Base-by-base conservation (phyloP, 306 rosid genomes). In the Cajanus cajan region DNA sequence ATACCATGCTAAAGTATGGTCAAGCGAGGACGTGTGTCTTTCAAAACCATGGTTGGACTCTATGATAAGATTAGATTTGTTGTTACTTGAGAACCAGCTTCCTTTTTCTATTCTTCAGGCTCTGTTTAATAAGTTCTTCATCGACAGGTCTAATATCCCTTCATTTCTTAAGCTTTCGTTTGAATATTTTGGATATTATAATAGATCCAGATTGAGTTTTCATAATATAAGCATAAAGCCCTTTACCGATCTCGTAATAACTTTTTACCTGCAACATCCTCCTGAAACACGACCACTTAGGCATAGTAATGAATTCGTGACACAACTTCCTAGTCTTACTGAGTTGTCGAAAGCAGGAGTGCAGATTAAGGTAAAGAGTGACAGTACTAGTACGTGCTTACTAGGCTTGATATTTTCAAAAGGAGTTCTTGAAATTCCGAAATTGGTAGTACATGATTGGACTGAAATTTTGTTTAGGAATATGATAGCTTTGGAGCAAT, bases 171-270 rank as follows among this genome's bases (percentile, higher is more conserved):
- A 25, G 2, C 77, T 85, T 18, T 19, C 77, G 5, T 45, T 85
- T 48, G 55, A 25, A 1, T 65, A 64, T 57, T 84, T 84, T 55
- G 47, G 2, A 0, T 19, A 11, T 36, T 84, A 70, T 69, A 85
- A 80, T 63, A 37, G 5, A 4, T 18, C 57, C 13, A 28, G 76
- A 0, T 62, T 75, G 55, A 4, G 3, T 14, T 22, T 2, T 34
- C 4, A 7, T 63, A 28, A 22, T 55, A 19, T 66, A 18, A 47
- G 34, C 16, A 84, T 84, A 14, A 28, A 14, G 2, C 82, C 80
- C 71, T 84, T 84, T 63, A 80, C 87, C 2, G 85, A 84, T 80
- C 28, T 84, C 0, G 15, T 84, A 36, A 80, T 82, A 68, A 15
- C 21, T 0, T 76, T 84, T 37, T 76, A 80, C 28, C 37, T 76